A percentile compares a stretch with the other conserved stretches of the same genome.
Conservation (phyloP, 1,284 basidiomycete species). For the Trametes sp. region DNA sequence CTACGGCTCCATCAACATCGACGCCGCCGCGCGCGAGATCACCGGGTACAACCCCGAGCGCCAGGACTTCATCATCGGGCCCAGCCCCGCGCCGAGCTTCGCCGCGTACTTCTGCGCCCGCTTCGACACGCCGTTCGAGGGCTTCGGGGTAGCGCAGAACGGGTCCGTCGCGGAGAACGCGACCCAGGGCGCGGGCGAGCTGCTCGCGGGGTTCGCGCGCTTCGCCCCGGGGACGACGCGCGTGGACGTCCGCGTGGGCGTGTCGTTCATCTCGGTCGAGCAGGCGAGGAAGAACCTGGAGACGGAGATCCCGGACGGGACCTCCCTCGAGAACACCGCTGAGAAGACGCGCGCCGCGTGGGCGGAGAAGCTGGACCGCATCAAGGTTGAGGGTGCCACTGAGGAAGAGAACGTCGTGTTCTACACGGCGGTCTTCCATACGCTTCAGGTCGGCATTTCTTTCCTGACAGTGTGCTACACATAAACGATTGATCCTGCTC, state of each 20-base stretch:
- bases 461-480: not conserved
- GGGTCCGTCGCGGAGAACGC: conserved; percentile 46
- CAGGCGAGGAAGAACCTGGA: conserved; percentile 75
- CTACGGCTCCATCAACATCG: conserved; percentile 61
- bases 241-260: conserved; percentile 74
- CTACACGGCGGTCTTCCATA: conserved; percentile 75
- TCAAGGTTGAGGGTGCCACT: conserved; percentile 64
- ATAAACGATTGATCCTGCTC: not conserved
- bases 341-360: conserved; percentile 64
- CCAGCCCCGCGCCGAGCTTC: conserved; percentile 59
- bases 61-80: conserved; percentile 77
- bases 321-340: conserved; percentile 68
- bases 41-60: conserved; percentile 77
- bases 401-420: conserved; percentile 63
- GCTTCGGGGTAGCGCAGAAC: conserved; percentile 60
- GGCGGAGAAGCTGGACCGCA: conserved; percentile 75
- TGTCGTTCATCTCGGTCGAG: conserved; percentile 81
- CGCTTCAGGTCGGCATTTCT: conserved; percentile 58
- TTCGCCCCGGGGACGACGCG: conserved; percentile 51
- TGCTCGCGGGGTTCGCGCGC: conserved; percentile 65
- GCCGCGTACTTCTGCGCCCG: conserved; percentile 82
- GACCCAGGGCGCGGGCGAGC: conserved; percentile 45
- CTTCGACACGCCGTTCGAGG: conserved; percentile 61
- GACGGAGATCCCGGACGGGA: conserved; percentile 67
- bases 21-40: conserved; percentile 59